Evolutionary conservation across 2,329 filamentous ascomycete genomes (phyloP), one percentile per base, ranked within the genome.

Genomic region (Aurifilum marmelostoma): DNA sequence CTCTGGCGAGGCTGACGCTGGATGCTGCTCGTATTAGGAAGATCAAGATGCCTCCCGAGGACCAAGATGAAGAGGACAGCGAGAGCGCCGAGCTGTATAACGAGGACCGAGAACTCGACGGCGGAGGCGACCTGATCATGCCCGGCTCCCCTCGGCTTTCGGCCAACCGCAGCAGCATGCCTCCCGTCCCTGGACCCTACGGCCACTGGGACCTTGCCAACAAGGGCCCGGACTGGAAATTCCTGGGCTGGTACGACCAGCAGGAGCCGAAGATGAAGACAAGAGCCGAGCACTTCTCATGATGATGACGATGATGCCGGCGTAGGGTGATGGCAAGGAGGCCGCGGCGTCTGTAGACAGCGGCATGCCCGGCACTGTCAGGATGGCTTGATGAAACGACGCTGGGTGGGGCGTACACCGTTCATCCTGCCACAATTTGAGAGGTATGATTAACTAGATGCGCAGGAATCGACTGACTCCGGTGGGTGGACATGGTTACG

Each of bases 1-100:
- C 69, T 54, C 43, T 71, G 67, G 69, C 69, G 66, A 71, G 65
- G 61, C 69, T 71, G 69, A 71, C 69, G 68, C 69, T 71, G 69
- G 69, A 71, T 61, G 69, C 68, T 63, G 66, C 67, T 59, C 64
- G 59, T 50, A 71, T 71, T 71, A 71, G 69, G 69, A 71, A 69
- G 66, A 69, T 71, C 61, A 71, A 71, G 67, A 43, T 62, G 21
- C 69, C 63, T 47, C 64, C 54, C 65, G 67, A 69, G 62, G 67
- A 71, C 29, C 18, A 34, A 34, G 34, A 8, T 4, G 34, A 47
- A 29, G 65, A 54, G 43, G 43, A 47, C 34, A 66, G 64, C 39
- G 27, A 66, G 24, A 27, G 37, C 14, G 54, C 37, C 7, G 64
- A 66, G 21, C n/a, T 37, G 43, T 47, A 47, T n/a, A 59, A 52